Conservation (phyloP, 176 grass and related monocot genomes). For the Pharus latifolius region DNA sequence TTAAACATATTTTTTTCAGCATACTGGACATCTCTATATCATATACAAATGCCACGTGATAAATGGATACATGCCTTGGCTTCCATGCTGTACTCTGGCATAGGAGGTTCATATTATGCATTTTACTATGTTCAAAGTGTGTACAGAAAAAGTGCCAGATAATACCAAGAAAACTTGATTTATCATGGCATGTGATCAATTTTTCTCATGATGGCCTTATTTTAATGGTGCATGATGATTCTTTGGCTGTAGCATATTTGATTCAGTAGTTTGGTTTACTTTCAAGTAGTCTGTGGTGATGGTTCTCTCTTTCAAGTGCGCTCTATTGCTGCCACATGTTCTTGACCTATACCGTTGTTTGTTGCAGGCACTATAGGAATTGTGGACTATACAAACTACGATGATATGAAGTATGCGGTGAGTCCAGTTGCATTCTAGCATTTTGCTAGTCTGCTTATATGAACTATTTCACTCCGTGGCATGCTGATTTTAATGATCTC, state of each 20-base stretch:
- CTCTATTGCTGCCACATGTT: slow-evolving; percentile 9
- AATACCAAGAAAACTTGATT: background rate
- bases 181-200: background rate
- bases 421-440: background rate
- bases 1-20: background rate
- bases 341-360: slow-evolving; percentile 4
- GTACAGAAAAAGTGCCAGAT: no score
- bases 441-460: background rate
- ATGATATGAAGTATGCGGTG: slow-evolving; percentile 99
- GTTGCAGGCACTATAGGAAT: slow-evolving; percentile 70
- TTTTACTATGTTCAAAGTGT: background rate
- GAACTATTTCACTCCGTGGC: background rate
- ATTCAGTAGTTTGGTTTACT: background rate
- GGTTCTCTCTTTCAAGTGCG: background rate
- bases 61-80: no score
- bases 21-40: background rate
- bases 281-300: background rate
- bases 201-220: background rate
- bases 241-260: background rate
- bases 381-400: slow-evolving; percentile 92
- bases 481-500: background rate
- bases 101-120: background rate
- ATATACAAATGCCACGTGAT: background rate
- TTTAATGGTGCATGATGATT: background rate
- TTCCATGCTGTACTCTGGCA: background rate